Evolutionary conservation across 2,329 filamentous ascomycete genomes (phyloP), one percentile per base, ranked within the genome.

Genomic region (Furcasterigmium furcatum): DNA sequence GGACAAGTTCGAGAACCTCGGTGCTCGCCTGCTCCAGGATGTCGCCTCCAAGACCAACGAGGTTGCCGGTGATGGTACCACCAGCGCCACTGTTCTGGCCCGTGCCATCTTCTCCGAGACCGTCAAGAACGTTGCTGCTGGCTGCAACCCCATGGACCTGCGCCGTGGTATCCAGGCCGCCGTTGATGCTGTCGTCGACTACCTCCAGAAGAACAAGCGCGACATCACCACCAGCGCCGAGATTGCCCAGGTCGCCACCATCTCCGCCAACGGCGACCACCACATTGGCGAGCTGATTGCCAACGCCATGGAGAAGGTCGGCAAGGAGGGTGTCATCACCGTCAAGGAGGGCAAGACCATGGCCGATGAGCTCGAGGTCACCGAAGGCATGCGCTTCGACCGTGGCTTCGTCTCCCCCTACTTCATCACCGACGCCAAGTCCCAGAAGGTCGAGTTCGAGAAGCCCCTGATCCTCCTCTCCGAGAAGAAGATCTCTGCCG

Each of bases 331-430:
- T 79, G 94, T 99, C 64, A 99, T 99, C 71, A 99, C 94, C 48
- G 92, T 97, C 65, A 99, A 99, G 87, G 94, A 99, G 81, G 94
- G 94, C 68, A 99, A 97, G 87, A 97, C 94, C 50, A 86, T 95
- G 65, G 84, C 88, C 62, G 94, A 99, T 60, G 94, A 99, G 83
- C 87, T 99, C 46, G 94, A 99, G 77, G 85, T 99, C 52, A 99
- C 94, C 49, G 94, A 99, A 85, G 94, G 94, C 68, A 99, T 99
- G 94, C 91, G 94, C 72, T 99, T 99, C 76, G 94, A 99, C 82
- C 92, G 94, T 65, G 94, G 94, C 53, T 99, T 87, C 72, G 92
- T 96, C 66, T 99, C 94, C 21, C 91, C 94, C 59, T 99, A 99
- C 85, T 99, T 99, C 81, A 99, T 99, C 79, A 99, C 94, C 77